Percentiles rank a stretch among this genome's conserved stretches.
These are phyloP conservation scores for Brassica cretica DNA, from an alignment of 345 rosid species.

Conservation along the genomic window DNA sequence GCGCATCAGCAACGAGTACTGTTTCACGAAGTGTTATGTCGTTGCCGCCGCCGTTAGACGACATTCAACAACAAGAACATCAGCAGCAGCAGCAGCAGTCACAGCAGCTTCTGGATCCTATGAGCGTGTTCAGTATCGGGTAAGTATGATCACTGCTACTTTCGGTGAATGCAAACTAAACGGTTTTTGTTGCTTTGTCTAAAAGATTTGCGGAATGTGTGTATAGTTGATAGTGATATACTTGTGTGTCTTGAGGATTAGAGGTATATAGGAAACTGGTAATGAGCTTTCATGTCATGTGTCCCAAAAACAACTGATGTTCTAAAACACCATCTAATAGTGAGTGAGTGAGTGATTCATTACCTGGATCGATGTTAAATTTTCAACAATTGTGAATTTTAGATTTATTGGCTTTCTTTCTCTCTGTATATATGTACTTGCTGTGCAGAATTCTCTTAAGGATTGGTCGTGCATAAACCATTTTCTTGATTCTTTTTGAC, in stretches of 20 bases:
- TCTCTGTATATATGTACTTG: neutral
- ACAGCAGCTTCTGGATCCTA: slow-evolving; percentile 66
- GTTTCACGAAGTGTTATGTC: slow-evolving; percentile 52
- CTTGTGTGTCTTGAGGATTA: neutral
- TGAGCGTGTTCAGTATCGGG: slow-evolving; percentile 85
- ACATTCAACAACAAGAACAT: slow-evolving; percentile 32
- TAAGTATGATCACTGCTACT: slow-evolving; percentile 25
- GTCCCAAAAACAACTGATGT: neutral
- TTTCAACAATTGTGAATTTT: neutral
- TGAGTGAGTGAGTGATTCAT: neutral
- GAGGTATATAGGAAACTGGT: neutral
- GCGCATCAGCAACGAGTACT: slow-evolving; percentile 59
- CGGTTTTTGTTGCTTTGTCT: neutral
- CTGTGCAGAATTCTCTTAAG: neutral
- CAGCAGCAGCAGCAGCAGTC: slow-evolving; percentile 43
- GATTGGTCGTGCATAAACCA: neutral
- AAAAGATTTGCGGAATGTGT: neutral
- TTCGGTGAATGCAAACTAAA: neutral
- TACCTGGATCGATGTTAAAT: neutral
- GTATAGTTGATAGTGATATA: slow-evolving; percentile 2
- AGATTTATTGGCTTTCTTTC: neutral
- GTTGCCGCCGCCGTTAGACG: slow-evolving; percentile 53
- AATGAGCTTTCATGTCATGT: slow-evolving; percentile 17
- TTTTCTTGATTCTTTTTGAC: neutral
- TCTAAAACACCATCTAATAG: neutral